Evolutionary conservation across 1,139 yeast species (phyloP), one percentile per base, ranked within the genome.

Genomic region (Sugiyamaella castrensis): DNA sequence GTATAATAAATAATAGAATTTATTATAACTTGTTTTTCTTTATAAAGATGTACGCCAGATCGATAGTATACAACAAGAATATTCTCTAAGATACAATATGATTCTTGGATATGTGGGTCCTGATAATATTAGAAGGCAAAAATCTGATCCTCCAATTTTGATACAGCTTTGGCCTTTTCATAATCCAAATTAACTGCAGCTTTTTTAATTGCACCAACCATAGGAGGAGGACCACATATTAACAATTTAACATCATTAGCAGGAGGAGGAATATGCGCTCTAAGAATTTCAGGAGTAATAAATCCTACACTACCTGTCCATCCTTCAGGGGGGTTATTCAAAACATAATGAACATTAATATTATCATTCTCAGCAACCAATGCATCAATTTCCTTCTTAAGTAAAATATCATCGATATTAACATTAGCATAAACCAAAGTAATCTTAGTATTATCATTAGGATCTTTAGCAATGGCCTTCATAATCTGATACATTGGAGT

Each of bases 211-310:
- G 87, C 82, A 46, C 83, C 75, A 46, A 81, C 80, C 92, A 87
- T 84, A 49, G 87, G 87, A 54, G 96, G 96, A 51, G 99, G 98
- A 29, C 99, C 97, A 70, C 98, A 94, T 51, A 92, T 71, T 63
- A 92, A 79, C 56, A 92, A 71, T 75, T 87, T 89, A 55, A 79
- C 75, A 59, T 82, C 83, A 72, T 72, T 65, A 33, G 80, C 64
- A 35, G 89, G 80, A 52, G 76, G 72, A 42, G 96, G 95, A 62
- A 87, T 75, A 59, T 79, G 72, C 53, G 77, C 73, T 61, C 78
- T 75, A 67, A 92, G 75, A 60, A 86, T 76, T 37, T 87, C 96
- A 51, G 83, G 79, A 41, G 94, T 82, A 53, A 92, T 84, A 65
- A 78, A 88, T 34, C 98, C 98, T 43, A 76, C 76, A 51, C 83